These are phyloP conservation scores for Camellia japonica DNA, from an alignment of 148 eudicot species.

Conservation along the genomic window DNA sequence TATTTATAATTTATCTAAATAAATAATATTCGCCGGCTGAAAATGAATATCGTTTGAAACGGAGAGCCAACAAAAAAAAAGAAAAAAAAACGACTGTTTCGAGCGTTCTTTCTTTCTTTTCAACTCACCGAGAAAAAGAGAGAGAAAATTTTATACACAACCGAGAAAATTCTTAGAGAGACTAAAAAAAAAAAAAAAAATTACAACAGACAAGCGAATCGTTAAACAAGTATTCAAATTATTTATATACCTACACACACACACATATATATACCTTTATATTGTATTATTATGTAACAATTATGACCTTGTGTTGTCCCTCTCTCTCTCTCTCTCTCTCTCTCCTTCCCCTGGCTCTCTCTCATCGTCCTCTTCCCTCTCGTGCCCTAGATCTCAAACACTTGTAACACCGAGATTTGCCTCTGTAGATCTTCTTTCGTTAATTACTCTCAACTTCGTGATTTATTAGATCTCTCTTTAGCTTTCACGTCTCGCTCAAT, in stretches of 20 bases:
- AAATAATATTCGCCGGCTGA: slow-evolving; percentile 6
- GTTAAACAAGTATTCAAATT: background rate
- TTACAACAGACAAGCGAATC: background rate
- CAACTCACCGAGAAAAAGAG: background rate
- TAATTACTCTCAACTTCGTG: background rate
- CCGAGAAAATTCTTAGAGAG: background rate
- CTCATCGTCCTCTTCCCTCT: slow-evolving; percentile 5
- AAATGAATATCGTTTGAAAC: background rate
- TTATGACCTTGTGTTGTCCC: background rate
- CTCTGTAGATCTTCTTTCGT: slow-evolving; percentile 1
- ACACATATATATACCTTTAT: background rate
- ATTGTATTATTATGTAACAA: background rate
- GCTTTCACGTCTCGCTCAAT: slow-evolving; percentile 1
- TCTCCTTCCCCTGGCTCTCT: background rate
- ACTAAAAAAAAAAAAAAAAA: too few relatives aligned
- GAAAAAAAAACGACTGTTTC: background rate
- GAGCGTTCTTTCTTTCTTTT: background rate
- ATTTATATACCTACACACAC: background rate
- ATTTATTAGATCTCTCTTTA: slow-evolving; percentile 2
- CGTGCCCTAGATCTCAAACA: slow-evolving; percentile 23
- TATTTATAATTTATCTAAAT: background rate
- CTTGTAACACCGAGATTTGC: background rate
- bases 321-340: background rate
- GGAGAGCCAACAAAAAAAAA: background rate
- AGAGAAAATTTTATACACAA: background rate